Evolutionary conservation across 805 yeast species (phyloP).

Genomic region (Ogataea kodamae): DNA sequence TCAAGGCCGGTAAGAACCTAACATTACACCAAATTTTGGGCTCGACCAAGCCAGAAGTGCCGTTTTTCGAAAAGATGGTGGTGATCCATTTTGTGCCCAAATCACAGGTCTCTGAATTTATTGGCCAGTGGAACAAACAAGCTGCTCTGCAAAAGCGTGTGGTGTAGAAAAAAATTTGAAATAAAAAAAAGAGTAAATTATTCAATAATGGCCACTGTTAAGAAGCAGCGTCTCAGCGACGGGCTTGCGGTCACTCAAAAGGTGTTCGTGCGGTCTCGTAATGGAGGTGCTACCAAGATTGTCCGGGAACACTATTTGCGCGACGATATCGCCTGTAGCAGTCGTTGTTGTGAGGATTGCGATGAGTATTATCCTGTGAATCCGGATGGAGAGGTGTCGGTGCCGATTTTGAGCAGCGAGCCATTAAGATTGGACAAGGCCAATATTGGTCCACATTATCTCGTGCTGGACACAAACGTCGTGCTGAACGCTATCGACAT

Average conservation of each 20-base stretch:
- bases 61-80: conserved; percentile 70
- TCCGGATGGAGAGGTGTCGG: conserved; percentile 64
- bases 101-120: conserved; percentile 60
- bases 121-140: conserved; percentile 60
- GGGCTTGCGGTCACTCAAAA: conserved; percentile 74
- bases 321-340: conserved; percentile 88
- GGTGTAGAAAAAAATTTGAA: conserved; percentile 1
- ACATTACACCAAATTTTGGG: conserved; percentile 61
- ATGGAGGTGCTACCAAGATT: conserved; percentile 85
- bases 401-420: conserved; percentile 57
- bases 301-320: conserved; percentile 93
- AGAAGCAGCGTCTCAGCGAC: conserved; percentile 43
- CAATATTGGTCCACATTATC: conserved; percentile 67
- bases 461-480: conserved; percentile 84
- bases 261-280: conserved; percentile 86
- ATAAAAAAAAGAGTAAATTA: conserved; percentile 1
- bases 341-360: conserved; percentile 66
- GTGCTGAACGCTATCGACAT: conserved; percentile 86
- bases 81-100: conserved; percentile 80
- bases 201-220: conserved; percentile 12
- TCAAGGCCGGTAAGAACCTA: conserved; percentile 78
- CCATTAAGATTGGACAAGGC: conserved; percentile 48
- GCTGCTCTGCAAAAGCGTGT: conserved; percentile 39
- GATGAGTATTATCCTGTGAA: conserved; percentile 50
- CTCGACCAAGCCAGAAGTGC: conserved; percentile 60